Evolutionary conservation across 352 stramenopile genomes (phyloP).

Genomic region (Phytopythium litorale): DNA sequence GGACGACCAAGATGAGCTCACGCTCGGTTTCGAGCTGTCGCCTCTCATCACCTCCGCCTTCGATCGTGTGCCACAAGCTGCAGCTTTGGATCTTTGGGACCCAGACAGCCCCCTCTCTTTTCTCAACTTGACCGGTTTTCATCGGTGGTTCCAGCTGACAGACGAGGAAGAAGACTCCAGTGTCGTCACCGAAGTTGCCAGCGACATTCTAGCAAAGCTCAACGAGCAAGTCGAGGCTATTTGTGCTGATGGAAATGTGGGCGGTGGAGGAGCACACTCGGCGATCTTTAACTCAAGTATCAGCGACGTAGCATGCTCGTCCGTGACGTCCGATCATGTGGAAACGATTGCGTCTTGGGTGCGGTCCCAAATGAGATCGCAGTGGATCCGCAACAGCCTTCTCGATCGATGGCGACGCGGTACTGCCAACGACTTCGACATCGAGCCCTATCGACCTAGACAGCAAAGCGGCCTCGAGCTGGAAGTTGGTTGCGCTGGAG

Average conservation of each 20-base stretch:
- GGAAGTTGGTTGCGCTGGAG: conserved; percentile 23
- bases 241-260: conserved; percentile 14
- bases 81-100: conserved; percentile 39
- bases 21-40: conserved; percentile 42
- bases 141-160: conserved; percentile 34
- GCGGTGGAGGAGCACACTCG: conserved; percentile 30
- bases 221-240: conserved; percentile 29
- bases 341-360: conserved; percentile 37
- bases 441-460: conserved; percentile 57
- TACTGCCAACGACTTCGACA: conserved; percentile 28
- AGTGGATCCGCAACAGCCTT: conserved; percentile 42
- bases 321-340: conserved; percentile 28
- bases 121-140: conserved; percentile 35
- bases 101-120: conserved; percentile 40
- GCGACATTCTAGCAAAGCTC: conserved; percentile 19
- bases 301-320: conserved; percentile 20
- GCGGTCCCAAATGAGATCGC: conserved; percentile 5
- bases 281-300: conserved; percentile 49
- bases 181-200: neutral
- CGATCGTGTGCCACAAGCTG: conserved; percentile 31
- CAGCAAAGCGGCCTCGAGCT: conserved; percentile 51
- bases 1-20: conserved; percentile 39
- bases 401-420: conserved; percentile 69
- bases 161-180: conserved; percentile 4
- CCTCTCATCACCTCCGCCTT: conserved; percentile 10